Conservation (phyloP, 352 stramenopile species). For the Pythium biforme region DNA sequence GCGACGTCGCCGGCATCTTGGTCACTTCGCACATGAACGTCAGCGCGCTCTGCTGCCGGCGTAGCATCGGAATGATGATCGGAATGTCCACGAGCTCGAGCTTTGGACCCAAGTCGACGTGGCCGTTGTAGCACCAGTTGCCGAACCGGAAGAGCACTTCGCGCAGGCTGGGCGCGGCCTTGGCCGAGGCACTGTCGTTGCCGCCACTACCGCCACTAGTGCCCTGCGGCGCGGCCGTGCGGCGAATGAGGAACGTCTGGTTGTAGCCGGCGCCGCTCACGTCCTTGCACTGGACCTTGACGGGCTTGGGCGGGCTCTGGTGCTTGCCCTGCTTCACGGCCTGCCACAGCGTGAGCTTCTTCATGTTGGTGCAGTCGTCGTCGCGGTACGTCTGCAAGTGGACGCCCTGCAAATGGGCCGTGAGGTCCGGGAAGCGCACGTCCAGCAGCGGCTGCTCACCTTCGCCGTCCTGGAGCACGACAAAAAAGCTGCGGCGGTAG, state of each 20-base stretch:
- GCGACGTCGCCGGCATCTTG: constrained; percentile 85
- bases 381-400: constrained; percentile 83
- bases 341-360: constrained; percentile 94
- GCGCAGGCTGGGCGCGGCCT: constrained; percentile 53
- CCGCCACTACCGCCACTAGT: background rate
- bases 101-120: constrained; percentile 89
- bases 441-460: constrained; percentile 93
- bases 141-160: constrained; percentile 95
- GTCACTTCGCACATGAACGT: constrained; percentile 92
- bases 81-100: constrained; percentile 90
- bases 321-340: constrained; percentile 48
- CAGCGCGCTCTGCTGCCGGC: constrained; percentile 90
- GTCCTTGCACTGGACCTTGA: constrained; percentile 83
- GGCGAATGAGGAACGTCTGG: constrained; percentile 83
- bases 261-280: constrained; percentile 81
- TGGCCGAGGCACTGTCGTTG: constrained; percentile 3
- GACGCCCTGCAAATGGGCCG: constrained; percentile 84
- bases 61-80: constrained; percentile 92
- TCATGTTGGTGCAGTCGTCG: constrained; percentile 82
- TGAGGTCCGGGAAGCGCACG: constrained; percentile 93
- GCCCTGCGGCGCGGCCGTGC: constrained; percentile 33
- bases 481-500: constrained; percentile 89
- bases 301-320: constrained; percentile 67
- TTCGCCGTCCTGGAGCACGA: constrained; percentile 87
- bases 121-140: constrained; percentile 94